Conservation (phyloP, 768 basidiomycete species). For the Chalciporus chontae region DNA sequence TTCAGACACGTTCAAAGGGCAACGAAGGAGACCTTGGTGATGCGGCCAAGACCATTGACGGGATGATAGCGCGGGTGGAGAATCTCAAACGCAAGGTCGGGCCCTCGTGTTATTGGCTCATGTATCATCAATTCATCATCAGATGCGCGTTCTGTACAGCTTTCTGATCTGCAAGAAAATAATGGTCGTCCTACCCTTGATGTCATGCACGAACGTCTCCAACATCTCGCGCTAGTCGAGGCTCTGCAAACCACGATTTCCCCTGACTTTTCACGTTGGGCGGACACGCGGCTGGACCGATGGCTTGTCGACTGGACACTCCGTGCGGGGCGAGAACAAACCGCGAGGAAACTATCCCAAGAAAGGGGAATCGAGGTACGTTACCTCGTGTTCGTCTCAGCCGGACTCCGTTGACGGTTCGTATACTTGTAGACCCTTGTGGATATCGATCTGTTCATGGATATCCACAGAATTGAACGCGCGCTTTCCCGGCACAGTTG, state of each 20-base stretch:
- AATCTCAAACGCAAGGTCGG: slow-evolving; percentile 84
- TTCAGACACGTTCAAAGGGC: slow-evolving; percentile 44
- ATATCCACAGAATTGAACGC: slow-evolving; percentile 81
- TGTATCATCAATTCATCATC: slow-evolving; percentile 10
- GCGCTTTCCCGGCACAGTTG: slow-evolving; percentile 76
- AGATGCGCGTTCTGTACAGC: slow-evolving; percentile 30
- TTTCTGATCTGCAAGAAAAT: slow-evolving; percentile 47
- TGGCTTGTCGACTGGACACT: slow-evolving; percentile 95
- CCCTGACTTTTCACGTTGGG: slow-evolving; percentile 70
- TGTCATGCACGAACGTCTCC: slow-evolving; percentile 70
- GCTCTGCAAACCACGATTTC: slow-evolving; percentile 46
- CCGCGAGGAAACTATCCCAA: slow-evolving; percentile 72
- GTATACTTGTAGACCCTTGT: slow-evolving; percentile 61
- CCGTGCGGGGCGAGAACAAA: slow-evolving; percentile 70
- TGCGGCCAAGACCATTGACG: slow-evolving; percentile 59
- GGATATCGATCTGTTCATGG: slow-evolving; percentile 88
- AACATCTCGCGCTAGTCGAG: slow-evolving; percentile 67
- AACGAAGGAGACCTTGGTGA: slow-evolving; percentile 46
- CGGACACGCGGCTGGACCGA: slow-evolving; percentile 74
- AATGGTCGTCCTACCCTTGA: slow-evolving; percentile 57
- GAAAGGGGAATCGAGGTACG: slow-evolving; percentile 78
- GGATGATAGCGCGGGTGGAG: slow-evolving; percentile 73
- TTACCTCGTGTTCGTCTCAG: slow-evolving; percentile 18
- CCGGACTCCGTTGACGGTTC: slow-evolving; percentile 15
- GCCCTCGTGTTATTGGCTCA: slow-evolving; percentile 16